Conservation (phyloP, 306 rosid species). For the Adenanthera pavonina region DNA sequence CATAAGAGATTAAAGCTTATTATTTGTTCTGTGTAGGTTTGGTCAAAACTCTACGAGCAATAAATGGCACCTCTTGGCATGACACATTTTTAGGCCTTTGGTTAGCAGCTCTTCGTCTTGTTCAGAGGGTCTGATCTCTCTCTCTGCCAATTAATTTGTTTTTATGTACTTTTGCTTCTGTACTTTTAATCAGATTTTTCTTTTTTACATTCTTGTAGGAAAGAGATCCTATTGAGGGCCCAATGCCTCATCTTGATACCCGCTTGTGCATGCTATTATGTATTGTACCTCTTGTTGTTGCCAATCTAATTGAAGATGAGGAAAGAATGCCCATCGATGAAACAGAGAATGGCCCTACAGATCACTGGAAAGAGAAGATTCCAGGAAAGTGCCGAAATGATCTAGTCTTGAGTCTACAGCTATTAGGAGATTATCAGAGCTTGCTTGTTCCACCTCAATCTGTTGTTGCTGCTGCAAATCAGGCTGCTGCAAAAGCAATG, state of each 20-base stretch:
- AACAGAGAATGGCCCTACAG: slow-evolving; percentile 52
- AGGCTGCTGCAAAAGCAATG: slow-evolving; percentile 94
- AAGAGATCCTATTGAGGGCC: slow-evolving; percentile 98
- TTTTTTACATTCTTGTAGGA: slow-evolving; percentile 55
- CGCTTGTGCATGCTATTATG: slow-evolving; percentile 91
- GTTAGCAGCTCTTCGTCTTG: slow-evolving; percentile 90
- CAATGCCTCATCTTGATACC: slow-evolving; percentile 91
- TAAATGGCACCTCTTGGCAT: slow-evolving; percentile 89
- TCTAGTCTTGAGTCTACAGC: slow-evolving; percentile 79
- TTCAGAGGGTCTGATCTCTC: slow-evolving; percentile 77
- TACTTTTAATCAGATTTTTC: background rate
- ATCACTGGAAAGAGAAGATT: slow-evolving; percentile 66
- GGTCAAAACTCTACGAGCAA: slow-evolving; percentile 80
- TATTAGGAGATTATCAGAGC: slow-evolving; percentile 84
- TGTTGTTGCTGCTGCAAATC: slow-evolving; percentile 76
- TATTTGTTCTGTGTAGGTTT: slow-evolving; percentile 58
- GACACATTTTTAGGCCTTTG: slow-evolving; percentile 89
- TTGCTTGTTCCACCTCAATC: slow-evolving; percentile 83
- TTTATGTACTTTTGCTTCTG: background rate
- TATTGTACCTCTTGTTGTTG: slow-evolving; percentile 82
- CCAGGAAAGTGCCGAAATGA: slow-evolving; percentile 63
- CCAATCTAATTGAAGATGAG: slow-evolving; percentile 85
- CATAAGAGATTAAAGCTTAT: background rate
- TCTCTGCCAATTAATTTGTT: background rate
- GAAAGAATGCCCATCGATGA: slow-evolving; percentile 57